A percentile compares a stretch with the other conserved stretches of the same genome.
Conservation (phyloP, 202 grass and related monocot species). For the Elaeis oleifera region DNA sequence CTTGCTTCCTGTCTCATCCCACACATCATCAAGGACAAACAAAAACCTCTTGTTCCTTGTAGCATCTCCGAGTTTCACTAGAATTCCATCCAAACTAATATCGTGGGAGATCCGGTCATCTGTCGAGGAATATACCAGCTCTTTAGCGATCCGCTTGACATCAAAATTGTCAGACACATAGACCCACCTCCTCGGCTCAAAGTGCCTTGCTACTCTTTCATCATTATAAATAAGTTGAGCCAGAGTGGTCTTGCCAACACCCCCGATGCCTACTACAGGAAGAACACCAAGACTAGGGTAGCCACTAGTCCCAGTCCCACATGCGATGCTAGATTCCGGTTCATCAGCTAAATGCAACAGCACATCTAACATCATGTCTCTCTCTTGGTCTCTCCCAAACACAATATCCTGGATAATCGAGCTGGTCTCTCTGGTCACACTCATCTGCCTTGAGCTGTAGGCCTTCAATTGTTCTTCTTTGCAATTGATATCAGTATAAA, state of each 20-base stretch:
- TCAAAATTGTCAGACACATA: slow-evolving; percentile 23
- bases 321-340: not conserved
- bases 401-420: too few species aligned
- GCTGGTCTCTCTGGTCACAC: not conserved
- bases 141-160: not conserved
- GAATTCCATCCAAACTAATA: not conserved
- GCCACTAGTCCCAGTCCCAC: not conserved
- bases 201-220: too few species aligned
- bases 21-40: too few species aligned
- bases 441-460: too few species aligned
- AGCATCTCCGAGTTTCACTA: not conserved
- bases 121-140: not conserved
- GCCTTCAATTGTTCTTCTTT: too few species aligned
- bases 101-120: not conserved
- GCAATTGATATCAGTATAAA: too few species aligned
- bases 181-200: slow-evolving; percentile 12
- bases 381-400: not conserved
- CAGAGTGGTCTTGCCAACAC: too few species aligned
- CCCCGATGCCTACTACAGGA: not conserved
- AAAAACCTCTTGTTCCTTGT: too few species aligned
- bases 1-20: too few species aligned
- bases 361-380: not conserved
- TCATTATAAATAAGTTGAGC: too few species aligned
- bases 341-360: too few species aligned
- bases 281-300: slow-evolving; percentile 18